Evolutionary conservation across 1,139 yeast genomes (phyloP).

Genomic region (Hanseniaspora sp.): DNA sequence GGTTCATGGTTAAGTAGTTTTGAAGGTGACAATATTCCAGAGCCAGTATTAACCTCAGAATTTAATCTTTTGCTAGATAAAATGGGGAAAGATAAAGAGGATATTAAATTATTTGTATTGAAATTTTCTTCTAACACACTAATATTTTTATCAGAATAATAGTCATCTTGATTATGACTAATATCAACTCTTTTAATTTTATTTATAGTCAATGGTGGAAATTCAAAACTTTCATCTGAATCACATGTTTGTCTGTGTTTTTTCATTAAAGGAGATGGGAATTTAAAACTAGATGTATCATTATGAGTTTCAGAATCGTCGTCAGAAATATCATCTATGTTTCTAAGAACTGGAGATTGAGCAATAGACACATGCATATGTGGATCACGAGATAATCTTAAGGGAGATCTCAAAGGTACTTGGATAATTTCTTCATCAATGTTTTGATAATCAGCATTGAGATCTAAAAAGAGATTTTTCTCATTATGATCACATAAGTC

Average conservation of each 20-base stretch:
- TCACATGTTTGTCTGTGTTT: too few relatives aligned
- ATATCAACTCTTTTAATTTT: too few relatives aligned
- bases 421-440: background rate
- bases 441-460: background rate
- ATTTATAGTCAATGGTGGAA: too few relatives aligned
- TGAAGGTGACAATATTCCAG: slow-evolving; percentile 20
- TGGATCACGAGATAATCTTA: background rate
- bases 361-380: background rate
- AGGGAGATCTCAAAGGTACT: background rate
- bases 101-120: background rate
- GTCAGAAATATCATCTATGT: background rate
- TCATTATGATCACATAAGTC: background rate
- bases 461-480: background rate
- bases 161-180: too few relatives aligned
- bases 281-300: background rate
- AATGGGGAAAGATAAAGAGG: background rate
- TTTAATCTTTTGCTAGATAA: too few relatives aligned
- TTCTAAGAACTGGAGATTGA: background rate
- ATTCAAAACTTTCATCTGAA: background rate
- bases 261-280: background rate
- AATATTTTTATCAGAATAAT: too few relatives aligned
- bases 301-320: background rate
- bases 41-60: background rate
- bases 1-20: slow-evolving; percentile 24
- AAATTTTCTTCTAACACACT: background rate